Evolutionary conservation across 2,329 filamentous ascomycete genomes (phyloP).

Genomic region (Verticillium albo-atrum): DNA sequence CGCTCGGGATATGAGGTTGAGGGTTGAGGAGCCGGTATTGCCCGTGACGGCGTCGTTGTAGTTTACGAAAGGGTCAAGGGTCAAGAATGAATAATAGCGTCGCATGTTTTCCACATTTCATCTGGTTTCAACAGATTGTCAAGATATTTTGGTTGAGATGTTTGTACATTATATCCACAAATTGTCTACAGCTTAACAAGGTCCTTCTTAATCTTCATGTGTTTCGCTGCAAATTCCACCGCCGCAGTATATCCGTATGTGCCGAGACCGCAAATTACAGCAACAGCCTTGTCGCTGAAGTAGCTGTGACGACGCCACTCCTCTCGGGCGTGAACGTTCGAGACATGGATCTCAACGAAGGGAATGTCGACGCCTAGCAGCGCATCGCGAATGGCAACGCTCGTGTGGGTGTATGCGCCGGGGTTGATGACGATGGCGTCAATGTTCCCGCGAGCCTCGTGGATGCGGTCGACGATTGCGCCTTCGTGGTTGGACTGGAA

Average conservation of each 20-base stretch:
- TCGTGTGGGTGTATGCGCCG: conserved; percentile 71
- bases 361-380: conserved; percentile 64
- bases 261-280: conserved; percentile 67
- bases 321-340: conserved; percentile 70
- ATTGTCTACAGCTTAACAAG: conserved; percentile 9
- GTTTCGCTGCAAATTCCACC: conserved; percentile 46
- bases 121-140: not conserved
- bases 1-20: conserved; percentile 29
- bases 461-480: conserved; percentile 68
- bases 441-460: conserved; percentile 52
- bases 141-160: not conserved
- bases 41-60: conserved; percentile 29
- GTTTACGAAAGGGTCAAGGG: not conserved
- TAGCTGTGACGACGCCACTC: conserved; percentile 67
- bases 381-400: conserved; percentile 71
- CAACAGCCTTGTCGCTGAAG: conserved; percentile 70
- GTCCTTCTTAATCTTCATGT: conserved; percentile 34
- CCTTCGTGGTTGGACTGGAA: conserved; percentile 75
- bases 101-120: not conserved
- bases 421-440: conserved; percentile 74
- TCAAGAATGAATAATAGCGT: not conserved
- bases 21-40: conserved; percentile 16
- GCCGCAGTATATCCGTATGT: conserved; percentile 58
- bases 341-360: conserved; percentile 75
- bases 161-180: not conserved